Percentiles rank a stretch among this genome's conserved stretches.
These are phyloP conservation scores for Candida smagusa DNA, from an alignment of 1,139 yeast genomes.

Conservation along the genomic window DNA sequence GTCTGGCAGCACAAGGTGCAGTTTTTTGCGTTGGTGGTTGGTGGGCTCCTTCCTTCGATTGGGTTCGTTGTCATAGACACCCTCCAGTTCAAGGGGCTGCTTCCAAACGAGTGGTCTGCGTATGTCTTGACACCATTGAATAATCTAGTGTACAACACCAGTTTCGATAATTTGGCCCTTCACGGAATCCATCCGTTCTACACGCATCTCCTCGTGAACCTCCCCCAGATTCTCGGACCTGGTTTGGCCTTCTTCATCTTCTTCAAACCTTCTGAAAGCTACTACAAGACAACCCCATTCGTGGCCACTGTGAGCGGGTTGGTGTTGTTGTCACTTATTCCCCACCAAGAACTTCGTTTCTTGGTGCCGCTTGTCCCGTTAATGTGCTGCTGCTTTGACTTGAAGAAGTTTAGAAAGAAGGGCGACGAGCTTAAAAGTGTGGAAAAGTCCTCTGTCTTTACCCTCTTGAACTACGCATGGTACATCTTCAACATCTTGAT, in stretches of 20 bases:
- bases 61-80: slow-evolving; percentile 51
- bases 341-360: slow-evolving; percentile 92
- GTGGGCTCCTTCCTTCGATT: slow-evolving; percentile 33
- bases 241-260: slow-evolving; percentile 44
- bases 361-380: slow-evolving; percentile 76
- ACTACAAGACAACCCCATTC: slow-evolving; percentile 49
- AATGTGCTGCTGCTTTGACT: slow-evolving; percentile 59
- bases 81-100: slow-evolving; percentile 5
- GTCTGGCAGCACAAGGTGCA: slow-evolving; percentile 26
- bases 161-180: slow-evolving; percentile 52
- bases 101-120: slow-evolving; percentile 3
- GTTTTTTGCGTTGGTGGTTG: slow-evolving; percentile 19
- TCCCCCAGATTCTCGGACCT: slow-evolving; percentile 85
- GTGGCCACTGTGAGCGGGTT: slow-evolving; percentile 64
- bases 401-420: slow-evolving; percentile 17
- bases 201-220: slow-evolving; percentile 69
- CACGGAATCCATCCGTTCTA: slow-evolving; percentile 86
- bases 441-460: slow-evolving; percentile 12
- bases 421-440: not conserved
- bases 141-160: slow-evolving; percentile 68
- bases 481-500: slow-evolving; percentile 58
- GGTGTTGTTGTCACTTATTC: slow-evolving; percentile 59
- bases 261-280: slow-evolving; percentile 25
- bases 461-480: slow-evolving; percentile 46
- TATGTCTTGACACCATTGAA: slow-evolving; percentile 71